These are phyloP conservation scores for Gigaspora rosea DNA, from an alignment of 192 early-diverging fungal genomes.

Conservation along the genomic window DNA sequence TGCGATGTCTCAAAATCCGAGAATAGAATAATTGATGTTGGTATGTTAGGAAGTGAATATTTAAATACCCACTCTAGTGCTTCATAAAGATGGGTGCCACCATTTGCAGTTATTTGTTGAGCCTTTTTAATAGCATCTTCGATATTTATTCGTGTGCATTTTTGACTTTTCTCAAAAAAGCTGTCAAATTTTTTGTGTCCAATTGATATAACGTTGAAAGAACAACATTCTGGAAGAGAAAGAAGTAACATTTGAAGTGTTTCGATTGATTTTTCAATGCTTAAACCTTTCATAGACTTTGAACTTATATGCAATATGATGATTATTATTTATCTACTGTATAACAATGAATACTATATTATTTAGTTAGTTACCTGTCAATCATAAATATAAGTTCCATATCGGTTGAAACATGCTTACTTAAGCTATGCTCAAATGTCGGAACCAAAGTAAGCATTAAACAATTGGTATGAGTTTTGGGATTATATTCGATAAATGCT, in stretches of 20 bases:
- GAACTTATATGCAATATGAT: constrained; percentile 32
- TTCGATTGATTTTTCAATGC: constrained; percentile 39
- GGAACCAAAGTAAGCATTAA: constrained; percentile 34
- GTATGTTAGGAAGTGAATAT: constrained; percentile 35
- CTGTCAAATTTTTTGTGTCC: constrained; percentile 29
- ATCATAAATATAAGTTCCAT: constrained; percentile 48
- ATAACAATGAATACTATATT: not conserved
- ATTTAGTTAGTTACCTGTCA: constrained; percentile 40
- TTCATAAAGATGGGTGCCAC: constrained; percentile 53
- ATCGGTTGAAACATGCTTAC: not conserved
- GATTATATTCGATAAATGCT: constrained; percentile 32
- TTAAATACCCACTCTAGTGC: constrained; percentile 41
- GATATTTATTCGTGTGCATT: constrained; percentile 41
- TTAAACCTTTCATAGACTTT: constrained; percentile 48
- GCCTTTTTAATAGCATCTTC: constrained; percentile 39
- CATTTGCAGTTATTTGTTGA: constrained; percentile 43
- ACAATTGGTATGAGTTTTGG: constrained; percentile 13
- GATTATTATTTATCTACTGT: not conserved
- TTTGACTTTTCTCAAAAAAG: constrained; percentile 42
- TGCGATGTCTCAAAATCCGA: constrained; percentile 54
- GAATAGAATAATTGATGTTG: constrained; percentile 45
- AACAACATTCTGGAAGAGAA: constrained; percentile 48
- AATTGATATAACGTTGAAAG: constrained; percentile 57
- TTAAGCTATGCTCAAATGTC: not conserved
- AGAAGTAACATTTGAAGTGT: constrained; percentile 51